phyloP scores from a whole-genome alignment of 2,329 filamentous ascomycete species.

The Colletotrichum sp. region DNA sequence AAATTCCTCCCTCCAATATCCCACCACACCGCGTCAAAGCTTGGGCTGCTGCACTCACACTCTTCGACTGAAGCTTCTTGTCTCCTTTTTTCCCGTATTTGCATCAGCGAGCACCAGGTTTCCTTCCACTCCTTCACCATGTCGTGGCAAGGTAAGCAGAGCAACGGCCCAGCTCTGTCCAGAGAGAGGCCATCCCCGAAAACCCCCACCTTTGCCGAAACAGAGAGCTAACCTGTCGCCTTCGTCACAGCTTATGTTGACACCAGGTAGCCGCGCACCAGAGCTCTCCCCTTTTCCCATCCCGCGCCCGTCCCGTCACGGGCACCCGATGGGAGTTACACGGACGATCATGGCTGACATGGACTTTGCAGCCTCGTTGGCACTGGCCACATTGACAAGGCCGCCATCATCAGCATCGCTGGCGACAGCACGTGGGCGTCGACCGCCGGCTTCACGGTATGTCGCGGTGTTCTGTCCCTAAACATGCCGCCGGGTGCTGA shows the following conservation, averaged over 20 bases:
- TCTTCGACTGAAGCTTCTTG: conserved; percentile 19
- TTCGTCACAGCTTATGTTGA: conserved; percentile 53
- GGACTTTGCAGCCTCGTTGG: conserved; percentile 71
- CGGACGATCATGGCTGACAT: conserved; percentile 3
- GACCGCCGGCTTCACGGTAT: conserved; percentile 75
- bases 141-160: conserved; percentile 45
- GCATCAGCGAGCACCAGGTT: conserved; percentile 18
- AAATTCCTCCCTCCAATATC: conserved; percentile 15
- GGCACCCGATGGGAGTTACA: neutral
- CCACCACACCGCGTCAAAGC: conserved; percentile 20
- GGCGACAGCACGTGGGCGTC: conserved; percentile 83
- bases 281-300: neutral
- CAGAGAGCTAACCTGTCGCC: conserved; percentile 33
- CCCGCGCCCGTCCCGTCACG: neutral
- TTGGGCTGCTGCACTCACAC: neutral
- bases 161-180: neutral
- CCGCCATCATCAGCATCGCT: conserved; percentile 80
- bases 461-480: conserved; percentile 20
- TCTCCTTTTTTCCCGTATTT: conserved; percentile 15
- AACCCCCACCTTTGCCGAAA: conserved; percentile 11
- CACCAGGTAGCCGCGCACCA: conserved; percentile 45
- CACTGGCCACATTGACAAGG: conserved; percentile 81
- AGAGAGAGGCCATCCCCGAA: conserved; percentile 1
- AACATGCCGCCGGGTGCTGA: neutral
- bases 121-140: conserved; percentile 47